phyloP scores from a whole-genome alignment of 495 filamentous ascomycete species.

The Penicillium flavigenum region DNA sequence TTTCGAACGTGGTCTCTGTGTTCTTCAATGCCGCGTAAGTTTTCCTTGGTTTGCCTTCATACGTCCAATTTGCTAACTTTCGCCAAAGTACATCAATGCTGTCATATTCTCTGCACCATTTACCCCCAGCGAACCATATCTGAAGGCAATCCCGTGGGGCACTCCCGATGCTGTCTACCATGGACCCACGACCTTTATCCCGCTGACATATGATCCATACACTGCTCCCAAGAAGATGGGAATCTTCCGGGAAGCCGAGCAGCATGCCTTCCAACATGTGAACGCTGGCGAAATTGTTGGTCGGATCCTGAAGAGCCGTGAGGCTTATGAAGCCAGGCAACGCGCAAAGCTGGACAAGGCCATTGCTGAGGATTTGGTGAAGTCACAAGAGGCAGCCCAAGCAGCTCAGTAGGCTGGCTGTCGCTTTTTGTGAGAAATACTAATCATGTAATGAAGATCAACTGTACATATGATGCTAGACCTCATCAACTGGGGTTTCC shows the following conservation, averaged over 20 bases:
- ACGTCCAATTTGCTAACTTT: constrained; percentile 22
- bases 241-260: constrained; percentile 69
- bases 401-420: constrained; percentile 13
- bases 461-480: constrained; percentile 21
- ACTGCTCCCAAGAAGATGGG: constrained; percentile 71
- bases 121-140: constrained; percentile 70
- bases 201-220: constrained; percentile 84
- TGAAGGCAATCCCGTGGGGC: constrained; percentile 72
- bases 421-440: background rate
- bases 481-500: constrained; percentile 21
- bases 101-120: constrained; percentile 89
- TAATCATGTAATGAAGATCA: constrained; percentile 15
- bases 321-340: constrained; percentile 87
- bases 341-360: constrained; percentile 82
- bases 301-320: constrained; percentile 79
- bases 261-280: constrained; percentile 78
- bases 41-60: background rate
- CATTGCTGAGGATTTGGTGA: constrained; percentile 58
- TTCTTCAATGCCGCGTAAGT: constrained; percentile 85
- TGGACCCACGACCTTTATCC: constrained; percentile 89
- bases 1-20: constrained; percentile 91
- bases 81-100: constrained; percentile 73
- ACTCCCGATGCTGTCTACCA: constrained; percentile 85
- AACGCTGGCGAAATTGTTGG: constrained; percentile 92
- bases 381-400: constrained; percentile 33